Conservation (phyloP, 257 asterid genomes). For the Scutellaria minor region DNA sequence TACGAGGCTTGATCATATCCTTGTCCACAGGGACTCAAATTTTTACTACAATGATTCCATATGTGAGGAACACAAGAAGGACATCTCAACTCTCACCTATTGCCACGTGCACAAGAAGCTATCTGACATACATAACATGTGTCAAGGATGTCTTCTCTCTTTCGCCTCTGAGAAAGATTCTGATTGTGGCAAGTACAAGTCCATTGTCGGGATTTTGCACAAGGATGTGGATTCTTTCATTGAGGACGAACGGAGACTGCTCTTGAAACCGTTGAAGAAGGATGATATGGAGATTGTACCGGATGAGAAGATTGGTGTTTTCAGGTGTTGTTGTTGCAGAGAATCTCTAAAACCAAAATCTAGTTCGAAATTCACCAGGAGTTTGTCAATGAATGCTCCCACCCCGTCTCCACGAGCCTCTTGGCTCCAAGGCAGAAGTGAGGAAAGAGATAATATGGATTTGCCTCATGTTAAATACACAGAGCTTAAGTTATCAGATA, state of each 20-base stretch:
- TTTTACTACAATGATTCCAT: constrained; percentile 76
- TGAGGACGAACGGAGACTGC: constrained; percentile 45
- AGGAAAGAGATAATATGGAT: constrained; percentile 45
- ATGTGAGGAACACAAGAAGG: constrained; percentile 83
- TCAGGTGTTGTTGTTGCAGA: constrained; percentile 75
- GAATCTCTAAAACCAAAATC: constrained; percentile 51
- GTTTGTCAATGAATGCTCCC: constrained; percentile 52
- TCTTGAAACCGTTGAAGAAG: constrained; percentile 44
- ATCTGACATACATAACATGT: constrained; percentile 73
- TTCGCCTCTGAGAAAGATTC: constrained; percentile 66
- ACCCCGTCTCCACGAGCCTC: constrained; percentile 74
- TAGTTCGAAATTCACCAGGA: constrained; percentile 43
- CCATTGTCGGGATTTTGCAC: constrained; percentile 67
- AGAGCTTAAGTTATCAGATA: constrained; percentile 61
- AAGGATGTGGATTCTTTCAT: constrained; percentile 53
- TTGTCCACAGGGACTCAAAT: constrained; percentile 51
- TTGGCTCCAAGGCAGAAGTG: constrained; percentile 40
- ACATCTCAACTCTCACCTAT: constrained; percentile 79
- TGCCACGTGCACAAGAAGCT: constrained; percentile 80
- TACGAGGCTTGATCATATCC: constrained; percentile 71
- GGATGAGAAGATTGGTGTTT: constrained; percentile 34
- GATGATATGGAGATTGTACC: constrained; percentile 35
- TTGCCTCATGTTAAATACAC: constrained; percentile 53
- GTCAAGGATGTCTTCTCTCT: constrained; percentile 78
- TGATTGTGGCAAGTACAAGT: constrained; percentile 42